Evolutionary conservation across 768 basidiomycete species (phyloP).

Genomic region (Trametes maxima): DNA sequence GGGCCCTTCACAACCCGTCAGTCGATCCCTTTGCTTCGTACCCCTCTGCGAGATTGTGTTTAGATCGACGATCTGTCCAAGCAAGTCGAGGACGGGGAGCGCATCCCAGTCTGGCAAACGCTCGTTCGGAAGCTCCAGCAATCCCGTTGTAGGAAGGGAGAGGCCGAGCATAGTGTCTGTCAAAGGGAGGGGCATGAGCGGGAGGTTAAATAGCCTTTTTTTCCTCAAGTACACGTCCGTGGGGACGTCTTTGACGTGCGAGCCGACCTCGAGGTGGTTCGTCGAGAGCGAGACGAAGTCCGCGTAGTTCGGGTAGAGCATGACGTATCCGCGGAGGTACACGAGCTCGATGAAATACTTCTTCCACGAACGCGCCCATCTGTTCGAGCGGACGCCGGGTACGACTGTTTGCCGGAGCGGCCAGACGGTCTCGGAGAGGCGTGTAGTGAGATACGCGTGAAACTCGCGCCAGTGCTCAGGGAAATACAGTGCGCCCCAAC

Average conservation of each 20-base stretch:
- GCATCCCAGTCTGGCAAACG: conserved; percentile 52
- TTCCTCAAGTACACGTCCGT: conserved; percentile 51
- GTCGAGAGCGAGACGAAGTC: conserved; percentile 77
- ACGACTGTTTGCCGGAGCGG: conserved; percentile 53
- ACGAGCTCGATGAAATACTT: conserved; percentile 87
- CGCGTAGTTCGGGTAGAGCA: conserved; percentile 87
- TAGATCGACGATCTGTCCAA: conserved; percentile 38
- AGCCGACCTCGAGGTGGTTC: conserved; percentile 87
- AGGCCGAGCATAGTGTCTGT: conserved; percentile 17
- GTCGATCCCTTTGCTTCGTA: conserved; percentile 27
- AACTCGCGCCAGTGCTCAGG: conserved; percentile 89
- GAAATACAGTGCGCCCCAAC: conserved; percentile 92
- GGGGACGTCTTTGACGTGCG: conserved; percentile 68
- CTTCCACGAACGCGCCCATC: conserved; percentile 86
- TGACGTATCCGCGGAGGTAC: conserved; percentile 79
- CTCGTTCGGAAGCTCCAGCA: conserved; percentile 63
- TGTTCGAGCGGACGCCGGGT: conserved; percentile 76
- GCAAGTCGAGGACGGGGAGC: conserved; percentile 69
- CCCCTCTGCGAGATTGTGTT: conserved; percentile 39
- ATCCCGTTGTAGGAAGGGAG: conserved; percentile 26
- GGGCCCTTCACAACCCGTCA: conserved; percentile 27
- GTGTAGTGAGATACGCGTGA: conserved; percentile 71
- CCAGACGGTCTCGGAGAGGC: conserved; percentile 58
- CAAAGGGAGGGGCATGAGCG: conserved; percentile 59
- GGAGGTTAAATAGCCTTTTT: conserved; percentile 65